Percentiles rank a stretch among this genome's conserved stretches.
These are phyloP conservation scores for Naganishia friedmannii DNA, from an alignment of 768 basidiomycete species.

Conservation along the genomic window DNA sequence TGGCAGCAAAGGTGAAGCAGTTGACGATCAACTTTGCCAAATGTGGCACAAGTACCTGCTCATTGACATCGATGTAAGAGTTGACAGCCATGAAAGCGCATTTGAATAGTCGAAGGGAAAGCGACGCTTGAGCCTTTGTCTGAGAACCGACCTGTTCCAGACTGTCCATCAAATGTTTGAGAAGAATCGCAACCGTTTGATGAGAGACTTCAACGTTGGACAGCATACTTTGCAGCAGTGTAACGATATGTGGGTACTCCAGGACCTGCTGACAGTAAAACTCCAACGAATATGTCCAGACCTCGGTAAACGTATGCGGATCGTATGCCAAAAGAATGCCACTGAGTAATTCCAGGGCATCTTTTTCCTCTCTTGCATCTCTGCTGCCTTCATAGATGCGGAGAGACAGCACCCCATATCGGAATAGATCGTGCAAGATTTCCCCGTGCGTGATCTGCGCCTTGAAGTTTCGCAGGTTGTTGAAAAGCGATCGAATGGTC, in stretches of 20 bases:
- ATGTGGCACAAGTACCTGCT: constrained; percentile 88
- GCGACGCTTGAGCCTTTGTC: constrained; percentile 73
- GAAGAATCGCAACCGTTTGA: constrained; percentile 81
- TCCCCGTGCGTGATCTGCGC: constrained; percentile 76
- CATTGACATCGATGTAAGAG: constrained; percentile 69
- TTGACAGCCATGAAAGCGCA: constrained; percentile 88
- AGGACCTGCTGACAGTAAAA: constrained; percentile 80
- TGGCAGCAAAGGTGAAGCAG: constrained; percentile 89
- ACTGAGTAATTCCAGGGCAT: constrained; percentile 77
- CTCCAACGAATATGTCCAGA: constrained; percentile 88
- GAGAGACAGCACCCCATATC: constrained; percentile 78
- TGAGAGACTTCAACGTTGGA: constrained; percentile 69
- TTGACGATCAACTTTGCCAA: constrained; percentile 91
- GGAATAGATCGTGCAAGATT: constrained; percentile 82
- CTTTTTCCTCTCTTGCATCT: constrained; percentile 62
- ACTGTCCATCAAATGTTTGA: constrained; percentile 77
- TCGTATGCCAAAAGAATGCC: constrained; percentile 77
- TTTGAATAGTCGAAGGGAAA: constrained; percentile 89
- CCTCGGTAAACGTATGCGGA: constrained; percentile 88
- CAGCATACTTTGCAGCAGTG: constrained; percentile 80
- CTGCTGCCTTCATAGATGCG: constrained; percentile 62
- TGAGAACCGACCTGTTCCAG: constrained; percentile 73
- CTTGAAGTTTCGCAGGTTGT: constrained; percentile 73
- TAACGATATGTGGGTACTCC: constrained; percentile 73
- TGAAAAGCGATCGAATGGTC: constrained; percentile 76